Evolutionary conservation across 2,329 filamentous ascomycete species (phyloP).

Genomic region (Hysterium pulicare): DNA sequence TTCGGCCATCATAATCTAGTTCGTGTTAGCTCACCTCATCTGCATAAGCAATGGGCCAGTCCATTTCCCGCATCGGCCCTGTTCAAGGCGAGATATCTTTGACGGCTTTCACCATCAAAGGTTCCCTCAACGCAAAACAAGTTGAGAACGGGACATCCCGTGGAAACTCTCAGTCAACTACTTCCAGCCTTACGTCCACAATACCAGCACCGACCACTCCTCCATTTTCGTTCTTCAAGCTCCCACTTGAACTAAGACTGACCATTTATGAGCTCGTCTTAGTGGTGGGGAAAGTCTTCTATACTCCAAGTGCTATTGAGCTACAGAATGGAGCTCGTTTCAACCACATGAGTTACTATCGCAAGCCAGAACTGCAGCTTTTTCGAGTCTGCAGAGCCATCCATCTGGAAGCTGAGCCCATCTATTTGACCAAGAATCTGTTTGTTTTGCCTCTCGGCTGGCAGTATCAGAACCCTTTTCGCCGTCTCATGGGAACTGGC

Average conservation of each 20-base stretch:
- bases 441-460: constrained; percentile 13
- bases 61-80: no score
- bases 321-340: constrained; percentile 1
- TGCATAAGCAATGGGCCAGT: no score
- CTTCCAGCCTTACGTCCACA: no score
- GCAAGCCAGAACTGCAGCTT: constrained; percentile 10
- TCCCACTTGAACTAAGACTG: constrained; percentile 12
- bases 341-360: constrained; percentile 2
- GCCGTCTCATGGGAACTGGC: constrained; percentile 1
- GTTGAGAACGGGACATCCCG: no score
- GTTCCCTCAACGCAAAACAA: no score
- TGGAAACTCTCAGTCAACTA: no score
- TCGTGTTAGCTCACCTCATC: no score
- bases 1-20: no score
- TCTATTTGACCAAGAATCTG: constrained; percentile 16
- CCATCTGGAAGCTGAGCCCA: constrained; percentile 11
- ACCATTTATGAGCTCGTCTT: constrained; percentile 14
- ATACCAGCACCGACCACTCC: no score
- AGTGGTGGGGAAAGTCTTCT: constrained; percentile 16
- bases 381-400: constrained; percentile 12
- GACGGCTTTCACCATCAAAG: no score
- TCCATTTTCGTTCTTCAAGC: constrained; percentile 22
- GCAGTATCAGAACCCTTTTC: background rate
- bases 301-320: constrained; percentile 1
- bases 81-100: no score